These are phyloP conservation scores for Umbellularia californica DNA, from an alignment of 164 flowering plant genomes.

Conservation along the genomic window DNA sequence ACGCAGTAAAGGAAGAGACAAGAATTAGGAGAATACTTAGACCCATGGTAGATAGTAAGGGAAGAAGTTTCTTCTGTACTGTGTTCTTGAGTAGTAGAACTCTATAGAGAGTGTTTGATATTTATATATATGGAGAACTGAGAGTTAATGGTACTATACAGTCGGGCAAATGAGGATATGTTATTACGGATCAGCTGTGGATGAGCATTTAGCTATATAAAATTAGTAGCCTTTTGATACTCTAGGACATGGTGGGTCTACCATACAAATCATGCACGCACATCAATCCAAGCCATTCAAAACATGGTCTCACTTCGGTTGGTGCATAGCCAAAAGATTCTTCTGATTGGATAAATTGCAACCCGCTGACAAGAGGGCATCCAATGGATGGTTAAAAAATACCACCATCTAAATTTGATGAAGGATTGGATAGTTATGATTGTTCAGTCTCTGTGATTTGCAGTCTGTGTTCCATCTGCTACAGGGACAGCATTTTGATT, in stretches of 20 bases:
- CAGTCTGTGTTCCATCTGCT: neutral
- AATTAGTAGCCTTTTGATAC: neutral
- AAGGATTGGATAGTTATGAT: neutral
- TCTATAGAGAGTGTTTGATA: conserved; percentile 4
- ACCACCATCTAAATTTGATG: neutral
- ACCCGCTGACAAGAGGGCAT: neutral
- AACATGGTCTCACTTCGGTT: neutral
- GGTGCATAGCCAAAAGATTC: neutral
- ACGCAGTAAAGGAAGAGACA: neutral
- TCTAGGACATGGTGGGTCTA: neutral
- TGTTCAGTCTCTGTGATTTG: neutral
- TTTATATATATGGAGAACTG: conserved; percentile 12
- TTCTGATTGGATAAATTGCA: too few relatives aligned
- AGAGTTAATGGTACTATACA: neutral
- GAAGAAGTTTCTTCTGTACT: conserved; percentile 6
- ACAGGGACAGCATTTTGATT: neutral
- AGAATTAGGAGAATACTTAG: neutral
- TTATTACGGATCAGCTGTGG: neutral
- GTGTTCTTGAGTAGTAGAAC: neutral
- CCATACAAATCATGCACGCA: neutral
- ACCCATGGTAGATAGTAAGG: conserved; percentile 2
- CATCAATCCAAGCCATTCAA: neutral
- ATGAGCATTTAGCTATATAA: neutral
- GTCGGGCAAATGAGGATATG: neutral
- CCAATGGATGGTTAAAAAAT: neutral